These are phyloP conservation scores for Cadophora sp. DNA, from an alignment of 2,329 filamentous ascomycete species.

Conservation along the genomic window DNA sequence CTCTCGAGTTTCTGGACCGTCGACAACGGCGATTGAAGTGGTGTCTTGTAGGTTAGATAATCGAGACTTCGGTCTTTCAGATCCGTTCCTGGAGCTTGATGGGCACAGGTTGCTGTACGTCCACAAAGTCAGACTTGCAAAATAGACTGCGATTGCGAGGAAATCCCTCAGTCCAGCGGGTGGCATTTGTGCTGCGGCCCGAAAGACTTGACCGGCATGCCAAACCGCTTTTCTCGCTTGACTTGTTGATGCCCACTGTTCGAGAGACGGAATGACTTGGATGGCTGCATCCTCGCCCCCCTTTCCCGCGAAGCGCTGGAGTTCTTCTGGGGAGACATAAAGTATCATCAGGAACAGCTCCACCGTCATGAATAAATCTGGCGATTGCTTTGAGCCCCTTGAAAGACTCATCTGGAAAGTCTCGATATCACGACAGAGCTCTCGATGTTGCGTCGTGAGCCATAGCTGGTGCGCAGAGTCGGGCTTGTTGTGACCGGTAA, in stretches of 20 bases:
- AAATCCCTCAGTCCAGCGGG: constrained; percentile 66
- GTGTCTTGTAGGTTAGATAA: neutral
- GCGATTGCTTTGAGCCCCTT: neutral
- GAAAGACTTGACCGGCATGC: constrained; percentile 36
- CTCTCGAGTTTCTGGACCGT: constrained; percentile 6
- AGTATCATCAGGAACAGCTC: constrained; percentile 33
- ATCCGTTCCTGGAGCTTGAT: neutral
- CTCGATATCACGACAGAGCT: constrained; percentile 20
- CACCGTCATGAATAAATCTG: constrained; percentile 13
- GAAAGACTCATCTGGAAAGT: constrained; percentile 22
- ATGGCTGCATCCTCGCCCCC: constrained; percentile 32
- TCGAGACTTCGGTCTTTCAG: constrained; percentile 10
- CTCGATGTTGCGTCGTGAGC: constrained; percentile 27
- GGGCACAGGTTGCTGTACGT: constrained; percentile 57
- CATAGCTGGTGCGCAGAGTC: constrained; percentile 28
- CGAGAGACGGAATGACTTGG: constrained; percentile 12
- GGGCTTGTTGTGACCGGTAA: neutral
- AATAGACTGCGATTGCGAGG: constrained; percentile 71
- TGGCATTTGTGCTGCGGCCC: constrained; percentile 52
- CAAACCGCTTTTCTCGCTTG: constrained; percentile 29
- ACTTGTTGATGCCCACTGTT: constrained; percentile 19
- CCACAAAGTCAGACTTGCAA: constrained; percentile 73
- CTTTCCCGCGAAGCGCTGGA: constrained; percentile 33
- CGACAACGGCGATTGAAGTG: constrained; percentile 42
- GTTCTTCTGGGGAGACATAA: constrained; percentile 28